Evolutionary conservation across 352 stramenopile genomes (phyloP).

Genomic region (Phytophthora litchii): DNA sequence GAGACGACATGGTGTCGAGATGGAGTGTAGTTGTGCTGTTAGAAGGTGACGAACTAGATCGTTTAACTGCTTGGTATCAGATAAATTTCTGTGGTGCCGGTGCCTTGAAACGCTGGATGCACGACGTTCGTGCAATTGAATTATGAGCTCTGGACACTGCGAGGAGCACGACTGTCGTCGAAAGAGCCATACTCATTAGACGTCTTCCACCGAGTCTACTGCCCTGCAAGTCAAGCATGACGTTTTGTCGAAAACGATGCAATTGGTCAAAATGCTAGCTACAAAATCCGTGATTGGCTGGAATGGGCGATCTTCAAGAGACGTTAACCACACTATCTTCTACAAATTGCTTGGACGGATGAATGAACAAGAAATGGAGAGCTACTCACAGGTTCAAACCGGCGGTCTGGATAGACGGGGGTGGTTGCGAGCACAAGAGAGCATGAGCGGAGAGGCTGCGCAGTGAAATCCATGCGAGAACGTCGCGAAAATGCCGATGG

Average conservation of each 20-base stretch:
- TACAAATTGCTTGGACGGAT: conserved; percentile 23
- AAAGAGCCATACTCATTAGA: not conserved
- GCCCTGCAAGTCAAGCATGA: conserved; percentile 12
- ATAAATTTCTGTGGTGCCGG: conserved; percentile 11
- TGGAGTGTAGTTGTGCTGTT: conserved; percentile 9
- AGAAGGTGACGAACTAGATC: not conserved
- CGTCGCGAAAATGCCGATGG: not conserved
- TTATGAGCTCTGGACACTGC: conserved; percentile 26
- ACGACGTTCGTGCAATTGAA: conserved; percentile 21
- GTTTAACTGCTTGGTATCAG: conserved; percentile 16
- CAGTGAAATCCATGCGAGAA: conserved; percentile 15
- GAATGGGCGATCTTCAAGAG: conserved; percentile 24
- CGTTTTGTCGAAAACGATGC: not conserved
- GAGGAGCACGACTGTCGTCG: conserved; percentile 4
- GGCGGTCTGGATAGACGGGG: not conserved
- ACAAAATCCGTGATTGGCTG: conserved; percentile 23
- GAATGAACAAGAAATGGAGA: conserved; percentile 10
- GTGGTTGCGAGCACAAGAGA: conserved; percentile 3
- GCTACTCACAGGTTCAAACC: conserved; percentile 31
- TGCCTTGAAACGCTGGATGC: conserved; percentile 15
- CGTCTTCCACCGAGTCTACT: no score
- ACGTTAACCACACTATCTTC: conserved; percentile 20
- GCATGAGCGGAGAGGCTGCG: conserved; percentile 1
- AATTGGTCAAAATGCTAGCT: not conserved
- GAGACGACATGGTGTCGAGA: conserved; percentile 25